These are phyloP conservation scores for Pichia eremophila DNA, from an alignment of 805 yeast genomes.

Conservation along the genomic window DNA sequence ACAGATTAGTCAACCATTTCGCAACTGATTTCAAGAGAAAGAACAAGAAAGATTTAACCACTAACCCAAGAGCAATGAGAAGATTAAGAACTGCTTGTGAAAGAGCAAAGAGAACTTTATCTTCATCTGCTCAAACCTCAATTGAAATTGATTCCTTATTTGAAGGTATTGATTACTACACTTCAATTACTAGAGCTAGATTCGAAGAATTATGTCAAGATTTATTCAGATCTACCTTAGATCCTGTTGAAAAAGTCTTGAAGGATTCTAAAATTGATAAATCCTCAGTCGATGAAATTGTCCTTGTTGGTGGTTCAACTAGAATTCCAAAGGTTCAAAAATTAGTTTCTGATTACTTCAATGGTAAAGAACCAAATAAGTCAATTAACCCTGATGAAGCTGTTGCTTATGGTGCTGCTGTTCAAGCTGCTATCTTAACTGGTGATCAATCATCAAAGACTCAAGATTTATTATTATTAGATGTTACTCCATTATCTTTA, in stretches of 20 bases:
- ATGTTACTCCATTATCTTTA: conserved; percentile 86
- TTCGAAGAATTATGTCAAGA: conserved; percentile 94
- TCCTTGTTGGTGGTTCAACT: conserved; percentile 95
- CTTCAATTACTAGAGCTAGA: conserved; percentile 94
- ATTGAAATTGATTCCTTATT: conserved; percentile 89
- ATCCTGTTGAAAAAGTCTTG: conserved; percentile 91
- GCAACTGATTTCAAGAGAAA: conserved; percentile 95
- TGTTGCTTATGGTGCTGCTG: conserved; percentile 99
- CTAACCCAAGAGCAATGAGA: conserved; percentile 95
- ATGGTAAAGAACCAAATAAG: conserved; percentile 95
- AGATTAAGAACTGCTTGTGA: conserved; percentile 98
- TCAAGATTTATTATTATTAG: conserved; percentile 86
- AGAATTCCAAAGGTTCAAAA: conserved; percentile 97
- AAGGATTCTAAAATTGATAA: conserved; percentile 86
- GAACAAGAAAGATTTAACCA: conserved; percentile 87
- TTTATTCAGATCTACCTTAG: conserved; percentile 85
- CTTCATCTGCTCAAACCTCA: conserved; percentile 91
- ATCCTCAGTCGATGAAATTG: conserved; percentile 86
- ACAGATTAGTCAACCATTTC: conserved; percentile 77
- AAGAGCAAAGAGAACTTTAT: conserved; percentile 97
- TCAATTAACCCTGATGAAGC: conserved; percentile 98
- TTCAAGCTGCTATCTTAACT: conserved; percentile 92
- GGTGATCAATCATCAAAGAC: conserved; percentile 96
- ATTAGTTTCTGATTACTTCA: conserved; percentile 91
- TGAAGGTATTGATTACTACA: conserved; percentile 95